A percentile compares a stretch with the other conserved stretches of the same genome.
Evolutionary conservation across 176 grass and related monocot genomes (phyloP).

Genomic region (Tuctoria greenei): DNA sequence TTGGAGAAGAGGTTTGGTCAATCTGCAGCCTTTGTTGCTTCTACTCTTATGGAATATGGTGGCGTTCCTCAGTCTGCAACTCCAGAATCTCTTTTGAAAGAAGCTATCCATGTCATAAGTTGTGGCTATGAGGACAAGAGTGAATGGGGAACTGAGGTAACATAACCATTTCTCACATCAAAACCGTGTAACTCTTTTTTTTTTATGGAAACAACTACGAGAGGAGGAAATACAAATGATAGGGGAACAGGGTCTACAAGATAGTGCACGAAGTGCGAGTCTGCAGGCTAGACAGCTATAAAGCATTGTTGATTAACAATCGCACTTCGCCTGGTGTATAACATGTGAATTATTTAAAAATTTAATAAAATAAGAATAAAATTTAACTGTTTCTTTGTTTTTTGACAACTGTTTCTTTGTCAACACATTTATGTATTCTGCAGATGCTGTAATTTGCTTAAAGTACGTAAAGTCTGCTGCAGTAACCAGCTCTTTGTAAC

Average conservation of each 20-base stretch:
- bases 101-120: constrained; percentile 99
- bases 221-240: neutral
- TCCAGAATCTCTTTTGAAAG: constrained; percentile 97
- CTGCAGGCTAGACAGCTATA: neutral
- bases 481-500: constrained; percentile 4
- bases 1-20: constrained; percentile 99
- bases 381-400: neutral
- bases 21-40: constrained; percentile 91
- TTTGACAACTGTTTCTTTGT: neutral
- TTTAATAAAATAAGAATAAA: neutral
- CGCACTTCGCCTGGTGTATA: neutral
- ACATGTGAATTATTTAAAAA: neutral
- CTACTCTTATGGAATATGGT: constrained; percentile 98
- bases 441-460: neutral
- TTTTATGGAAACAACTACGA: neutral
- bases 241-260: neutral
- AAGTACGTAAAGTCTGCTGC: neutral
- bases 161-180: constrained; percentile 11
- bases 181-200: neutral
- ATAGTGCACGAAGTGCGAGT: neutral
- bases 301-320: neutral
- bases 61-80: constrained; percentile 98
- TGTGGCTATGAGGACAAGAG: constrained; percentile 98
- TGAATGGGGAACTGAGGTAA: constrained; percentile 98
- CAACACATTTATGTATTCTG: neutral